Base-by-base conservation (phyloP, 495 filamentous ascomycete genomes). In the Acidiella bohemica region DNA sequence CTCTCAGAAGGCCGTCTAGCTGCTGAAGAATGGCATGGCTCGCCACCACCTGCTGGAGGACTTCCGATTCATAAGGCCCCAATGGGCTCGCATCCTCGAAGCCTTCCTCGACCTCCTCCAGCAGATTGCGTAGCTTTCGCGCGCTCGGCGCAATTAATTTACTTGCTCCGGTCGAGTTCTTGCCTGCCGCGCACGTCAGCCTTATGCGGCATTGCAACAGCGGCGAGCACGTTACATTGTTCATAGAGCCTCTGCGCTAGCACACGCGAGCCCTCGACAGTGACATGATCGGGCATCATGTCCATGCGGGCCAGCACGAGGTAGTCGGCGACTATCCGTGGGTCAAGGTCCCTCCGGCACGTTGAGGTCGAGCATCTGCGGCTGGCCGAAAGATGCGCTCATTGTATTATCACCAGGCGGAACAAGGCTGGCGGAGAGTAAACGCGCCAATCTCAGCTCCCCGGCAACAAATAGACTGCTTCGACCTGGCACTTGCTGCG, bases 91-190 rank as follows among this genome's bases (percentile, higher is more conserved):
- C 29, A 9, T 17, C 18, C 2, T 32, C 27, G 2, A 41, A n/a
- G 16, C 10, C 17, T 8, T 41, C 39, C 16, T 41, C 39, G 28
- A 32, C 29, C 13, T 41, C 39, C 18, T 41, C 39, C 14, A 33
- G 29, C 14, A 32, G 2, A 14, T 41, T 41, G 14, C 39, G 26
- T 2, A 41, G 21, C 2, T 25, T 12, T 23, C 29, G 32, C 9
- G 32, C 19, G 14, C 29, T 41, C 2, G 11, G 8, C 3, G 27
- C 29, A 19, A 41, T 18, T n/a, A 17, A 5, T 29, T 41, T 41
- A 18, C 32, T 32, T 8, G 39, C 28, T 14, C 16, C 13, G 5
- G 27, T 5, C 9, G 39, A 41, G 16, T 33, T 29, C 8, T 29
- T 14, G 24, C 39, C 39, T 41, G 24, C 8, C n/a, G n/a, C n/a